These are phyloP conservation scores for Dothideomycetes sp. DNA, from an alignment of 2,329 filamentous ascomycete species.

Conservation along the genomic window DNA sequence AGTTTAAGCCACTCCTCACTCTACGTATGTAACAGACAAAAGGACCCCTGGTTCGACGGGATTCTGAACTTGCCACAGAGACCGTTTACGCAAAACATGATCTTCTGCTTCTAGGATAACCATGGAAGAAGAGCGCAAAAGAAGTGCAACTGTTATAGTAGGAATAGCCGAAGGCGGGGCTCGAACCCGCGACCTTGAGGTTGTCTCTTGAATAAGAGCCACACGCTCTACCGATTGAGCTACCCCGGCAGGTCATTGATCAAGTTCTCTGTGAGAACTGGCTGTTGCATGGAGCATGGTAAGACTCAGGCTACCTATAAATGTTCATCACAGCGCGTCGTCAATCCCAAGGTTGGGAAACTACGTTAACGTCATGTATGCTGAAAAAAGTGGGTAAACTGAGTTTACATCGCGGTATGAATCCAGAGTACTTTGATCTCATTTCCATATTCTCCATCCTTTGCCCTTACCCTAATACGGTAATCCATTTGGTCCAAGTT, in stretches of 20 bases:
- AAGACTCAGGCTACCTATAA: neutral
- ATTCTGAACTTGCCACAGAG: no score
- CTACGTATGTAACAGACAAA: no score
- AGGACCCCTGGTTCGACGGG: no score
- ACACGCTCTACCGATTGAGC: constrained; percentile 38
- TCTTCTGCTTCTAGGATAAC: no score
- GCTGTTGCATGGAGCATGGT: neutral
- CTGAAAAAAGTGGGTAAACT: no score
- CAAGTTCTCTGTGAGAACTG: constrained; percentile 6
- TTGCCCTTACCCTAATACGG: constrained; percentile 22
- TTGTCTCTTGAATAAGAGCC: constrained; percentile 27
- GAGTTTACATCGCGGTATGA: neutral
- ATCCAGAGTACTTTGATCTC: neutral
- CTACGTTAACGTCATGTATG: no score
- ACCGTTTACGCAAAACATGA: no score
- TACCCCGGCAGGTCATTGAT: constrained; percentile 25
- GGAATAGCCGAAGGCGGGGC: constrained; percentile 18
- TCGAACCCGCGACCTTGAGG: constrained; percentile 17
- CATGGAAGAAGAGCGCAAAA: no score
- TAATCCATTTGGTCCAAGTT: neutral
- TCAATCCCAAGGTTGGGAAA: no score
- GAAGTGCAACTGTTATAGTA: no score
- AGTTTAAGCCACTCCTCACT: no score
- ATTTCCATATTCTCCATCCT: constrained; percentile 26
- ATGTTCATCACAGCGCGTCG: no score